Percentiles rank a stretch among this genome's conserved stretches.
Conservation (phyloP, 23 red algal species). For the Gracilaria domingensis region DNA sequence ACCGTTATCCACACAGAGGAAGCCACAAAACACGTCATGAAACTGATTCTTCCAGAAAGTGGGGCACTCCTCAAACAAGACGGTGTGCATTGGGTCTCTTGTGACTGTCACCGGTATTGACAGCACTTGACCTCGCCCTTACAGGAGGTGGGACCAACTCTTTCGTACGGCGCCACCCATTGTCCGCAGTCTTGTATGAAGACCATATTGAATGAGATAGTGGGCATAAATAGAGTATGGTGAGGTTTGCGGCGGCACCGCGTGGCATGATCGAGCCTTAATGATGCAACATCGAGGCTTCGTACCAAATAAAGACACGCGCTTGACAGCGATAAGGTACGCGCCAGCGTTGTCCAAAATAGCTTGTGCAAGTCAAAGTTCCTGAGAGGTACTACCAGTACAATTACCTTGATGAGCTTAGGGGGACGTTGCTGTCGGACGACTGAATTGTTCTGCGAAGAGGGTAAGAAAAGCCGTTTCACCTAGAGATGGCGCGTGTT, state of each 20-base stretch:
- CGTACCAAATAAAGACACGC: slow-evolving; percentile 6
- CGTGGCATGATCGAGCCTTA: not conserved
- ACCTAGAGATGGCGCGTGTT: not conserved
- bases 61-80: not conserved
- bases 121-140: slow-evolving; percentile 1
- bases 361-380: not conserved
- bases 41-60: not conserved
- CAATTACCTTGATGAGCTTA: too few species aligned
- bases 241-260: not conserved
- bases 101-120: slow-evolving; percentile 27
- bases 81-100: not conserved
- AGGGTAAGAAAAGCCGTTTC: not conserved
- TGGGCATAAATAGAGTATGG: not conserved
- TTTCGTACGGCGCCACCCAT: not conserved
- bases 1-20: not conserved
- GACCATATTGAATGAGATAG: not conserved
- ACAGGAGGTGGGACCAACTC: slow-evolving; percentile 41
- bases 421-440: not conserved
- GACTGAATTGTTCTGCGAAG: not conserved
- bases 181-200: not conserved
- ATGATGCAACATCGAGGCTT: slow-evolving; percentile 3
- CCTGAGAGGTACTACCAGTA: slow-evolving; percentile 1
- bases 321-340: not conserved
- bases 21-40: slow-evolving; percentile 20
- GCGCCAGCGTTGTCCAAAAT: not conserved